Base-by-base conservation (phyloP, 805 yeast genomes). In the Ogataea saltuana region DNA sequence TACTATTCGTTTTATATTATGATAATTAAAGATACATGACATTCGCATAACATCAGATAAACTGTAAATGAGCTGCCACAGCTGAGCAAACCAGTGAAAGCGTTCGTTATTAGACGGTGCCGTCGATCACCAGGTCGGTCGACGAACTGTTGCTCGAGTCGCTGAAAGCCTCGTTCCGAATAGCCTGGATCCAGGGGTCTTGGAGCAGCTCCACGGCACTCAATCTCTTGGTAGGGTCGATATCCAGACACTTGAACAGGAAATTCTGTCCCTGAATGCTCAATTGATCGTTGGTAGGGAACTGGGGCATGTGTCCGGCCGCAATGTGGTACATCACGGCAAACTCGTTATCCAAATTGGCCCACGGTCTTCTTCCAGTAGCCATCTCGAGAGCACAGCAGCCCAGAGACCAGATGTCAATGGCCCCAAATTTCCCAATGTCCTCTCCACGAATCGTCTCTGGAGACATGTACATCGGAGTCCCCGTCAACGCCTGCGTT, bases 391-490 rank as follows among this genome's bases (percentile, higher is more conserved):
- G 64, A 2, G 93, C 85, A 64, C 96, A 91, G 64, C 99, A 93
- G 3, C 99, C 99, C 31, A 91, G 70, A 0, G 99, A 88, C 99
- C 99, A 93, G 25, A 93, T 86, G 67, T 93, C 99, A 45, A 71
- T 76, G 3, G 82, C 80, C 3, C 90, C 90, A 50, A 74, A 77
- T 42, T 72, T 69, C 25, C 83, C 84, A 1, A 75, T 59, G 1
- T 74, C 64, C 5, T 77, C 72, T 2, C 97, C 97, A 1, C 93
- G 87, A 45, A 93, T 88, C 0, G 88, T 86, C 58, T 93, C 99
- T 0, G 99, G 99, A 0, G 98, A 88, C 98, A 93, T 91, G 67
- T 93, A 93, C 97, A 91, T 93, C 12, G 98, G 98, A 0, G 99
- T 93, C 29, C 99, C 99, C 2, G 95, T 82, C 71, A 85, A 74